Evolutionary conservation across 257 asterid genomes (phyloP).

Genomic region (Paraleonurus japonicus): DNA sequence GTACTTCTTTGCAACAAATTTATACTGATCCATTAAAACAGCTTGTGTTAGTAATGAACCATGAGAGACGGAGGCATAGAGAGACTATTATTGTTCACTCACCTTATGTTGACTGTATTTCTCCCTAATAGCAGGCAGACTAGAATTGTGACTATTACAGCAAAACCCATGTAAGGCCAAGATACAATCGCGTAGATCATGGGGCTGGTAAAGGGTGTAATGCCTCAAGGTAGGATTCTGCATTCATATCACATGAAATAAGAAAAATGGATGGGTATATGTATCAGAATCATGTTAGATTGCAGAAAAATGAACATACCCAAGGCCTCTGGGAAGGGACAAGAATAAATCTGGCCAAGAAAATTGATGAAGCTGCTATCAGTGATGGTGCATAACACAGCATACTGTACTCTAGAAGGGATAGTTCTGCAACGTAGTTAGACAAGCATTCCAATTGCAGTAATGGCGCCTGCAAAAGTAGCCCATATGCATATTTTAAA

Average conservation of each 20-base stretch:
- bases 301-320: constrained; percentile 43
- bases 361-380: constrained; percentile 56
- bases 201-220: constrained; percentile 50
- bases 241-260: constrained; percentile 13
- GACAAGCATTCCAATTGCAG: constrained; percentile 76
- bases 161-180: constrained; percentile 46
- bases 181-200: constrained; percentile 47
- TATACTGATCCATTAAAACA: constrained; percentile 59
- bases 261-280: neutral
- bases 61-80: neutral
- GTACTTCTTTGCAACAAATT: constrained; percentile 94
- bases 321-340: constrained; percentile 44
- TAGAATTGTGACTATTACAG: constrained; percentile 47
- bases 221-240: constrained; percentile 58
- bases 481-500: neutral
- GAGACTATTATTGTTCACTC: neutral
- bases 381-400: constrained; percentile 49
- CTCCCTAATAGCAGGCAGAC: constrained; percentile 81
- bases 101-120: constrained; percentile 98
- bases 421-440: constrained; percentile 53
- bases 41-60: neutral
- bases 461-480: constrained; percentile 43
- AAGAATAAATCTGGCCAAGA: constrained; percentile 56
- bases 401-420: constrained; percentile 58
- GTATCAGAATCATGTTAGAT: neutral